These are phyloP conservation scores for Vitis vinifera DNA, from an alignment of 164 flowering plant species.

Conservation along the genomic window DNA sequence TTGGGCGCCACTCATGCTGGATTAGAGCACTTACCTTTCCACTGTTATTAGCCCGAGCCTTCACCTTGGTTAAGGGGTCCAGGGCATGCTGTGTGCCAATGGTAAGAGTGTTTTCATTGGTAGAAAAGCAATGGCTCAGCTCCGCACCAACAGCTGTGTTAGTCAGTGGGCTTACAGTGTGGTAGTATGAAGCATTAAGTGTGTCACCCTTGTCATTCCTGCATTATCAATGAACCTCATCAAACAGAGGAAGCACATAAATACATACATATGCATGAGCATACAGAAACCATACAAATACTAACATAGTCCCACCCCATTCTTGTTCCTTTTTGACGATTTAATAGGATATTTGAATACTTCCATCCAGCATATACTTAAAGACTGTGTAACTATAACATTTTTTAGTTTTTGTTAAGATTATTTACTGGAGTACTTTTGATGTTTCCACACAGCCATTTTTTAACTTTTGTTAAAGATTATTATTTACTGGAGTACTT, in stretches of 20 bases:
- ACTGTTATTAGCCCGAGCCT: slow-evolving; percentile 68
- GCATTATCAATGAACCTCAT: slow-evolving; percentile 5
- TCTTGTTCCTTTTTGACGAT: too few species aligned
- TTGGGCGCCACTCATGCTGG: slow-evolving; percentile 89
- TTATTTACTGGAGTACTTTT: too few species aligned
- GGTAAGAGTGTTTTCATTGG: slow-evolving; percentile 69
- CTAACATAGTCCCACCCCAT: too few species aligned
- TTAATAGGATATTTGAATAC: too few species aligned
- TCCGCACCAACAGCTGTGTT: slow-evolving; percentile 88
- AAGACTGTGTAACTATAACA: too few species aligned
- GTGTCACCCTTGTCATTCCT: slow-evolving; percentile 77
- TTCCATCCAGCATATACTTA: too few species aligned
- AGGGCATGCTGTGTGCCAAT: slow-evolving; percentile 79
- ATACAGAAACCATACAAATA: too few species aligned
- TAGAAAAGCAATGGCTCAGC: slow-evolving; percentile 60
- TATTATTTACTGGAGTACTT: too few species aligned
- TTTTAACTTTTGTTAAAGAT: too few species aligned
- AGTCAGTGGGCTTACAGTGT: slow-evolving; percentile 54
- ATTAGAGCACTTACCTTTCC: slow-evolving; percentile 77
- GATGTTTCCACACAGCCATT: too few species aligned
- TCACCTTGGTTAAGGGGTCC: slow-evolving; percentile 68
- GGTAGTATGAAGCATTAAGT: slow-evolving; percentile 73
- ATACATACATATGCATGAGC: not conserved
- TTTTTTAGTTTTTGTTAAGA: too few species aligned
- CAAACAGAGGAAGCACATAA: not conserved